A percentile compares a stretch with the other conserved stretches of the same genome.
Conservation (phyloP, 2,329 filamentous ascomycete species). For the Lomentospora prolificans region DNA sequence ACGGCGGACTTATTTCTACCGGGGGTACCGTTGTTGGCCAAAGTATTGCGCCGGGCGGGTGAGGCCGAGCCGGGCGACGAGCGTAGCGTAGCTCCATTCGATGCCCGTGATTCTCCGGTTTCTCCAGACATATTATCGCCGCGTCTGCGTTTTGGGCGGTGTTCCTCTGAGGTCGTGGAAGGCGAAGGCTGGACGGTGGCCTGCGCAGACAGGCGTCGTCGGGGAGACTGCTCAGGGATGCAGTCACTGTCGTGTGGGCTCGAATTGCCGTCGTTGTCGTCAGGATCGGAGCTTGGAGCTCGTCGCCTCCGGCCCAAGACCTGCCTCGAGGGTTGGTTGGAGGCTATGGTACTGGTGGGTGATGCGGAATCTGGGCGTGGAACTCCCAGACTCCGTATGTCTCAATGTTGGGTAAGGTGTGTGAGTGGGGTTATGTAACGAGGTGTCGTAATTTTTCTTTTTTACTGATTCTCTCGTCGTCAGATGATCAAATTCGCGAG, state of each 20-base stretch:
- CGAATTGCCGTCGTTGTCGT: constrained; percentile 17
- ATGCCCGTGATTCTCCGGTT: constrained; percentile 40
- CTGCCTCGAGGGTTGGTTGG: constrained; percentile 24
- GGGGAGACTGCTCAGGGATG: neutral
- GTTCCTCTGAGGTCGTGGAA: constrained; percentile 5
- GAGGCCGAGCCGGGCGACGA: constrained; percentile 44
- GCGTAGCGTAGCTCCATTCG: constrained; percentile 42
- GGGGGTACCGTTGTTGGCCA: constrained; percentile 1
- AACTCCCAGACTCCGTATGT: constrained; percentile 5
- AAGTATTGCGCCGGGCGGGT: constrained; percentile 1
- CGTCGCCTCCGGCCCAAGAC: constrained; percentile 43
- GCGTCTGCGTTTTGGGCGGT: constrained; percentile 43
- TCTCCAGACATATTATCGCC: constrained; percentile 53
- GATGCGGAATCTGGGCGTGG: constrained; percentile 6
- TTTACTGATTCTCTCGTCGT: neutral
- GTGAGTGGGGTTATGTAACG: neutral
- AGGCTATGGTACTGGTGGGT: constrained; percentile 29
- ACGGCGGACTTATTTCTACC: constrained; percentile 10
- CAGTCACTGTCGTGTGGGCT: neutral
- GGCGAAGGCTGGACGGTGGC: constrained; percentile 5
- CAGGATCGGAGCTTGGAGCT: constrained; percentile 21
- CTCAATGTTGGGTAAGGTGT: neutral
- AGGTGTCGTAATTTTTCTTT: no score
- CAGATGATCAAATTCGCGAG: neutral
- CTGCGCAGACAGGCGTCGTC: constrained; percentile 4